Evolutionary conservation across 2,329 filamentous ascomycete species (phyloP), one percentile per base, ranked within the genome.

Genomic region (Colletotrichum caudatum): DNA sequence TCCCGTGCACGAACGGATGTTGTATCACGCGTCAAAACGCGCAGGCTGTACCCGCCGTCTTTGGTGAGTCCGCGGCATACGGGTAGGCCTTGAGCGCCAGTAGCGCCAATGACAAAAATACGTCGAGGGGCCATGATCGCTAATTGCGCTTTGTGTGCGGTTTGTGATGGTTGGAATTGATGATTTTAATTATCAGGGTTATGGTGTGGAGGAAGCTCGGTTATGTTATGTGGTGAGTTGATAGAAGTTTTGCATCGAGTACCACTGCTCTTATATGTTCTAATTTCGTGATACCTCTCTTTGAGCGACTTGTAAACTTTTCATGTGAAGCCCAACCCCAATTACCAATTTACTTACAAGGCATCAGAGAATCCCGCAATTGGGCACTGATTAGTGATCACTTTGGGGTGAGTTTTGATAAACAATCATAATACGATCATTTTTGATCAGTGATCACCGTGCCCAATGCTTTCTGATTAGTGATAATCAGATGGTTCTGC

Each of bases 31-130:
- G 87, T 89, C 9, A 89, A 78, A 29, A 85, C 80, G 37, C 83
- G 82, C 69, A 85, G 79, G 37, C 77, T 74, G 77, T 88, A 88
- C 58, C 79, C 78, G 46, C 80, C 79, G 72, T 84, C 82, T 62
- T 78, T 68, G 41, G 82, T 79, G 6, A 84, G 81, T 33, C 82
- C 82, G 41, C 80, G 78, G 63, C 86, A 78, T 1, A 88, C 80
- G 1, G 86, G 84, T 18, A 84, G 81, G 18, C 86, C 85, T 76
- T 88, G 86, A 50, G 86, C 86, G 4, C 86, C 86, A 0, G 86
- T 87, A 4, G 82, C 86, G 37, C 86, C 85, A 54, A 88, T 80
- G 60, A 87, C 73, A 74, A 81, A 78, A 69, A 66, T 50, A 14
- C 53, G 63, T 23, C 37, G 61, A 1, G 76, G 85, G 26, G 35